Base-by-base conservation (phyloP, 2,329 filamentous ascomycete genomes). In the Sporothrix sp. region DNA sequence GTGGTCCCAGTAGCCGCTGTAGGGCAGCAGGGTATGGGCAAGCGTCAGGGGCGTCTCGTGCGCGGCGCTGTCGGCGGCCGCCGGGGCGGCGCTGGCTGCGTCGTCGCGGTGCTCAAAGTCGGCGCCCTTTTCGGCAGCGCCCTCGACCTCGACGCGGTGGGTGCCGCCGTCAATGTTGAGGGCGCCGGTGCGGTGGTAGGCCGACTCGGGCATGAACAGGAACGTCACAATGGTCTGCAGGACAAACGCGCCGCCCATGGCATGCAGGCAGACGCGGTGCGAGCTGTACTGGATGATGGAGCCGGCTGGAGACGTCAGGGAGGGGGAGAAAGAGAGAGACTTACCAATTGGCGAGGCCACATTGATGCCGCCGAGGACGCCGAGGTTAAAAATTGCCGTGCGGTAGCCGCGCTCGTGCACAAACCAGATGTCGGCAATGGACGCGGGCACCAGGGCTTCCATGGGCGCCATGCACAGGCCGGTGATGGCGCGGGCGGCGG, bases 121-220 rank as follows among this genome's bases (percentile, higher is more conserved):
- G 36, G 38, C 52, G 10, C 23, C 13, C 49, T 51, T 51, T 11
- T 51, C 42, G 21, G 20, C n/a, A 18, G 32, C 44, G 10, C 32
- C 52, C 5, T 52, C 52, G 28, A 52, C 28, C 33, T 52, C 48
- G 27, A 50, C 37, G 10, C 30, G 33, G 23, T 53, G 46, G 8
- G 60, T 57, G 23, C 45, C 45, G 23, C 23, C 18, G 40, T 68
- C 66, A n/a, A 68, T 64, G 39, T 63, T 66, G 27, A 68, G 52
- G 5, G 61, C 58, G n/a, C 60, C 59, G 14, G 37, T 51, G 16
- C 66, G 57, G 28, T 58, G 55, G 53, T 62, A 70, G 1, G 67
- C 66, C 0, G 66, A 65, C 51, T 70, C 67, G 6, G 68, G 67
- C 67, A 70, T 69, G 59, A 66, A 70, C 53, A 71, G 63, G 45